Conservation (phyloP, 1,284 basidiomycete species). For the Ceratobasidium sp. region DNA sequence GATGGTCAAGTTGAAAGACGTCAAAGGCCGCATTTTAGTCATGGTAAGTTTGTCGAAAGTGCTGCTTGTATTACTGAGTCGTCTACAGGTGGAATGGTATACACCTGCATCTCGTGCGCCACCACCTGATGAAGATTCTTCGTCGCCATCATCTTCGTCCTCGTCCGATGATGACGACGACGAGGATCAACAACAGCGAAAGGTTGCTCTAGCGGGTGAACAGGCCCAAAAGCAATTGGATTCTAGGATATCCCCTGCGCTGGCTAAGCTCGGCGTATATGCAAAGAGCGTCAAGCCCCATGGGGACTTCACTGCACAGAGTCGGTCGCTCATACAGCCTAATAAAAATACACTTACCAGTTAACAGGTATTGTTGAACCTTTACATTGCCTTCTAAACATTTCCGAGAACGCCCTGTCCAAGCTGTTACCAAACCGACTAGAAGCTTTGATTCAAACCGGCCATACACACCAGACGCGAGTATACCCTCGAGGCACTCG, state of each 20-base stretch:
- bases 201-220: constrained; percentile 23
- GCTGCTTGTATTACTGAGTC: not conserved
- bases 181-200: not conserved
- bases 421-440: constrained; percentile 43
- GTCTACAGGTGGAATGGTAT: constrained; percentile 36
- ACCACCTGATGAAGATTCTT: constrained; percentile 10
- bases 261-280: constrained; percentile 30
- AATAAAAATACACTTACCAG: not conserved
- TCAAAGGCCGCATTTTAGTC: constrained; percentile 45
- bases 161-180: constrained; percentile 29
- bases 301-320: constrained; percentile 22
- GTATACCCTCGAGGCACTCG: constrained; percentile 48
- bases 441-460: constrained; percentile 43
- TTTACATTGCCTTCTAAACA: constrained; percentile 43
- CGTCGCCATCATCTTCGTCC: constrained; percentile 24
- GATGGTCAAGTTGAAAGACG: constrained; percentile 43
- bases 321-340: not conserved
- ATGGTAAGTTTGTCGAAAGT: constrained; percentile 42
- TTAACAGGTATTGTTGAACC: constrained; percentile 42
- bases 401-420: constrained; percentile 45
- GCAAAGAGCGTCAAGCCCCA: constrained; percentile 38
- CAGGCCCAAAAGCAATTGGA: constrained; percentile 28
- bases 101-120: constrained; percentile 28
- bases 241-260: constrained; percentile 26
- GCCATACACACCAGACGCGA: constrained; percentile 46